Evolutionary conservation across 2,329 filamentous ascomycete species (phyloP), one percentile per base, ranked within the genome.

Genomic region (Cladosporium sp.): DNA sequence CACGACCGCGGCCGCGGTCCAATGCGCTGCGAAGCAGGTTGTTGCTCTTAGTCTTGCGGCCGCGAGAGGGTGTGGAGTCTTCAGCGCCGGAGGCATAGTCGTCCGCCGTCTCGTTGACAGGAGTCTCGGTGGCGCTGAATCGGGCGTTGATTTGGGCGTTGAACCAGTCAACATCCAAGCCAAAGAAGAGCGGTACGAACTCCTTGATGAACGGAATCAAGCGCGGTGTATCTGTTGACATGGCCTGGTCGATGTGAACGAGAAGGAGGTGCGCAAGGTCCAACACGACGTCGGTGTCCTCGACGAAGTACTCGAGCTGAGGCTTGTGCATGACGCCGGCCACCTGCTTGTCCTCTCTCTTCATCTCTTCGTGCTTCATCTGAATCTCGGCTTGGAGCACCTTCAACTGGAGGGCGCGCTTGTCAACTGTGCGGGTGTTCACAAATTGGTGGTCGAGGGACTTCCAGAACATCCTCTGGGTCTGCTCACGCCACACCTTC

Each of bases 401-500:
- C 80, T 98, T 98, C 3, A 90, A 89, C 58, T 94, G 91, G 67
- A 97, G 91, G 92, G 90, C 71, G 93, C 67, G 90, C 85, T 98
- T 98, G 79, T 99, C 95, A 43, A 86, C 89, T 68, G 89, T 87
- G 80, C 95, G 96, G 73, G 92, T 91, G 62, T 92, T 89, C 66
- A 96, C 93, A 23, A 93, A 93, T 85, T 98, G 96, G 75, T 99
- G 95, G 74, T 99, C 95, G 61, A 99, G 87, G 77, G 93, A 97
- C 81, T 93, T 96, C 80, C 96, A 91, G 79, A 97, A 96, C 82
- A 96, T 94, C 73, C 91, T 89, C 75, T 96, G 91, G 26, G 94
- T 98, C 80, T 98, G 95, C 58, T 92, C 89, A 69, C 95, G 92
- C 95, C 95, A 99, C 8, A 99, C 93, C 79, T 97, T 97, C 78